Conservation (phyloP, 225 moss, liverwort and hornwort species). For the Pseudisothecium myosuroides region DNA sequence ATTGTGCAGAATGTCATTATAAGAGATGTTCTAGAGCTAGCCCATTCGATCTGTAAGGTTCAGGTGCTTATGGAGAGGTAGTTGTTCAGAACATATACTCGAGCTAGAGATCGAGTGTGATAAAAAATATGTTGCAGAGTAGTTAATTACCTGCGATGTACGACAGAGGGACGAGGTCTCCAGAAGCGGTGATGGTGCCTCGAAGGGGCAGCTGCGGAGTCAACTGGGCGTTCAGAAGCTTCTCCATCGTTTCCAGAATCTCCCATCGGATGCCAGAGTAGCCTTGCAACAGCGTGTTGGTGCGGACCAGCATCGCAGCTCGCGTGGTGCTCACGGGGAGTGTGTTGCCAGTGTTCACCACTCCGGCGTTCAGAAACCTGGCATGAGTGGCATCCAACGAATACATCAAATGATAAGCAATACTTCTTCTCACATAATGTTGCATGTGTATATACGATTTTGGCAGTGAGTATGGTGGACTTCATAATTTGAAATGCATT, state of each 20-base stretch:
- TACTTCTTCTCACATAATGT: neutral
- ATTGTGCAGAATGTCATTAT: neutral
- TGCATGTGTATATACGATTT: neutral
- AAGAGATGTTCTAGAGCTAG: neutral
- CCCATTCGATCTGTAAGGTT: neutral
- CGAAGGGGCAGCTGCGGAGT: conserved; percentile 49
- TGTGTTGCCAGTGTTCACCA: conserved; percentile 25
- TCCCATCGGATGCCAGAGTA: conserved; percentile 51
- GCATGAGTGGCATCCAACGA: neutral
- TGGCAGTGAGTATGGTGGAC: neutral
- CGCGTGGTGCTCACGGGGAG: conserved; percentile 31
- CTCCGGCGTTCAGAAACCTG: conserved; percentile 49
- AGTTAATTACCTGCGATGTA: conserved; percentile 37
- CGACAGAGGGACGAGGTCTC: conserved; percentile 56
- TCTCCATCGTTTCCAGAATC: conserved; percentile 39
- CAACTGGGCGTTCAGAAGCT: conserved; percentile 46
- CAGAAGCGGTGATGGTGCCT: conserved; percentile 52
- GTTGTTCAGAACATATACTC: neutral
- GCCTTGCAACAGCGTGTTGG: conserved; percentile 35
- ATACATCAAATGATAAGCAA: neutral
- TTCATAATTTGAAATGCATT: neutral
- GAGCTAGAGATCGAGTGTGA: neutral
- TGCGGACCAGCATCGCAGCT: conserved; percentile 45
- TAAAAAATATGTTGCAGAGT: neutral
- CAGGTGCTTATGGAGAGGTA: neutral